phyloP scores from a whole-genome alignment of 805 yeast species.

The Candida xyloterini region DNA sequence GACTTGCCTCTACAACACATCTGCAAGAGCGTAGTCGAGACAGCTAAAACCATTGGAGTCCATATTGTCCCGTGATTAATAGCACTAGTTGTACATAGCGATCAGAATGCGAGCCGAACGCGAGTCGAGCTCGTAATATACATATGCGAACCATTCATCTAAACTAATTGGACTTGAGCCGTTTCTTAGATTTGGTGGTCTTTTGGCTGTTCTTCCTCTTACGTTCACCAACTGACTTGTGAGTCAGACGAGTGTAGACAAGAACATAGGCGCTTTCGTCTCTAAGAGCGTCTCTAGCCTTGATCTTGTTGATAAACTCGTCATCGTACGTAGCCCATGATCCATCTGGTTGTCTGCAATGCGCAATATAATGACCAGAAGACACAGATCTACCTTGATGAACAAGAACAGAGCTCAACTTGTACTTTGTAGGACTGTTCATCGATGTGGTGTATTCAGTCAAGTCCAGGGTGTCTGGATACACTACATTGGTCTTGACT shows the following conservation, averaged over 20 bases:
- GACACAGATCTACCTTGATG: conserved; percentile 93
- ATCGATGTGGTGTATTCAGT: conserved; percentile 53
- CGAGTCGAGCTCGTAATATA: conserved; percentile 13
- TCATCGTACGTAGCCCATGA: conserved; percentile 95
- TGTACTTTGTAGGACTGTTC: conserved; percentile 56
- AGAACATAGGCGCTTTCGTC: conserved; percentile 91
- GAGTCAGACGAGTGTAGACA: conserved; percentile 74
- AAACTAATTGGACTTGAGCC: conserved; percentile 10
- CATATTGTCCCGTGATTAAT: conserved; percentile 41
- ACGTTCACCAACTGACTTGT: conserved; percentile 36
- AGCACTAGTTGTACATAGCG: conserved; percentile 13
- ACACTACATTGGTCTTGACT: conserved; percentile 81
- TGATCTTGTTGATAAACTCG: conserved; percentile 73
- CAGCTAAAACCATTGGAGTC: conserved; percentile 89
- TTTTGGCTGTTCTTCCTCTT: conserved; percentile 17
- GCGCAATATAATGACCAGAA: conserved; percentile 90
- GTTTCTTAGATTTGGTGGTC: conserved; percentile 13
- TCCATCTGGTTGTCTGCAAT: conserved; percentile 88
- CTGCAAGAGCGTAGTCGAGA: conserved; percentile 77
- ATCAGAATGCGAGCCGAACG: conserved; percentile 8
- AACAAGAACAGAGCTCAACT: conserved; percentile 77
- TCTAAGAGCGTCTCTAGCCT: conserved; percentile 68
- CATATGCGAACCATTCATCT: conserved; percentile 7
- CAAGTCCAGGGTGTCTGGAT: conserved; percentile 74
- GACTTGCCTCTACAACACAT: conserved; percentile 68